Base-by-base conservation (phyloP, 2,329 filamentous ascomycete species). In the Zopfia rhizophila region DNA sequence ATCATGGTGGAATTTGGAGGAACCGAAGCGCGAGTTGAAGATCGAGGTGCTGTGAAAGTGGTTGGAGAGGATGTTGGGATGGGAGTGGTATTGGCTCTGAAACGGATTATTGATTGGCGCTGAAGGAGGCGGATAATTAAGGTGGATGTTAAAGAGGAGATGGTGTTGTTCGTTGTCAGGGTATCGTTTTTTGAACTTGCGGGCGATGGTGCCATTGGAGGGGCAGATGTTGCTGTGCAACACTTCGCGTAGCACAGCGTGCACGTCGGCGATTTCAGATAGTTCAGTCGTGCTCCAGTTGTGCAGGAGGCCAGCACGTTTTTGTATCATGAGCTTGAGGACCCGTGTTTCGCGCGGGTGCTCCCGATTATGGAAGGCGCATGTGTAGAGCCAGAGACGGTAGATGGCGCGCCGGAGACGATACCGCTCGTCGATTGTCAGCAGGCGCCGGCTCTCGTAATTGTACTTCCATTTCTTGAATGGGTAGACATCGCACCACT, bases 401-500 rank as follows among this genome's bases (percentile, higher is more conserved):
- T 86, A 86, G 7, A 85, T 68, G 7, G 83, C 83, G 28, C 82
- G 76, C 8, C 83, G 77, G 8, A 85, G 59, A 5, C 72, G 71
- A 37, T 75, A 78, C 3, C 77, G 75, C 60, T 86, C 83, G 2
- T 70, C 49, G 24, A 53, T 48, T 1, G 73, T 77, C 35, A 86
- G 68, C 2, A 81, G 73, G 7, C 83, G 80, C 7, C 83, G 78
- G 44, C 78, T 72, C 44, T 79, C 78, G 51, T 74, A 84, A 55
- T 83, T 77, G 44, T 72, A 60, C 56, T 83, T 84, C 83, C 83
- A 86, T 63, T 84, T 84, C 67, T 84, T 83, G 61, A 81, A 75
- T 0, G 82, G 82, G 57, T 85, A 86, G n/a, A 85, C 76, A n/a
- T 76, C 73, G 58, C 80, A 80, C 78, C 82, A 85, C 56, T 78